Conservation (phyloP, 2,329 filamentous ascomycete genomes). For the Nemania sp. region DNA sequence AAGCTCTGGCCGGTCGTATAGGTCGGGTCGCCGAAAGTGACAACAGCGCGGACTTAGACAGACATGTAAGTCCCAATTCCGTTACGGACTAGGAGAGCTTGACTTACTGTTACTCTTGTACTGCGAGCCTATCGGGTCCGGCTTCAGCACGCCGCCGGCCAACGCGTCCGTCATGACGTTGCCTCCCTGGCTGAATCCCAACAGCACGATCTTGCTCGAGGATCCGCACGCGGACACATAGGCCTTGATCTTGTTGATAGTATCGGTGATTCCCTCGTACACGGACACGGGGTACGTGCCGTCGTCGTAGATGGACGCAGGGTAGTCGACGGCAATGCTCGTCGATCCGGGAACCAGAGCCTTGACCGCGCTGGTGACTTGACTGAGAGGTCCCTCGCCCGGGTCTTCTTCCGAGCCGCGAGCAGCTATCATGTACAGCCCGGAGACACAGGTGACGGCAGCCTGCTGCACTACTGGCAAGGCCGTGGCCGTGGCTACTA, state of each 20-base stretch:
- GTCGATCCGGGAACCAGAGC: constrained; percentile 13
- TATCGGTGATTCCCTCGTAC: constrained; percentile 15
- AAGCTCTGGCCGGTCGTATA: constrained; percentile 23
- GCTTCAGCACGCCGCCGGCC: constrained; percentile 25
- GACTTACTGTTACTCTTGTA: constrained; percentile 22
- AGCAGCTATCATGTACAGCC: constrained; percentile 25
- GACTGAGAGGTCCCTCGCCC: constrained; percentile 16
- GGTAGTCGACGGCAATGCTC: constrained; percentile 24
- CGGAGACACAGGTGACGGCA: constrained; percentile 21
- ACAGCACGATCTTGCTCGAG: constrained; percentile 17
- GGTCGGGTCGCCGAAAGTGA: constrained; percentile 24
- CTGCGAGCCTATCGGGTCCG: constrained; percentile 2
- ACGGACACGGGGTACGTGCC: constrained; percentile 22
- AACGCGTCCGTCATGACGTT: constrained; percentile 25
- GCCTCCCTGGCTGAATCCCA: constrained; percentile 26
- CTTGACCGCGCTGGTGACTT: constrained; percentile 17
- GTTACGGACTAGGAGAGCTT: background rate
- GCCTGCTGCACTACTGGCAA: constrained; percentile 4
- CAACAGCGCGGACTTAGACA: constrained; percentile 11
- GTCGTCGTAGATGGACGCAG: constrained; percentile 18
- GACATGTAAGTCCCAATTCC: background rate
- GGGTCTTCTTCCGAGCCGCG: constrained; percentile 21
- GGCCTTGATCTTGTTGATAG: constrained; percentile 10
- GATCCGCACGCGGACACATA: constrained; percentile 22
- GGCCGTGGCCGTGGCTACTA: constrained; percentile 17